These are phyloP conservation scores for Albatrellus sp. DNA, from an alignment of 1,284 basidiomycete species.

Conservation along the genomic window DNA sequence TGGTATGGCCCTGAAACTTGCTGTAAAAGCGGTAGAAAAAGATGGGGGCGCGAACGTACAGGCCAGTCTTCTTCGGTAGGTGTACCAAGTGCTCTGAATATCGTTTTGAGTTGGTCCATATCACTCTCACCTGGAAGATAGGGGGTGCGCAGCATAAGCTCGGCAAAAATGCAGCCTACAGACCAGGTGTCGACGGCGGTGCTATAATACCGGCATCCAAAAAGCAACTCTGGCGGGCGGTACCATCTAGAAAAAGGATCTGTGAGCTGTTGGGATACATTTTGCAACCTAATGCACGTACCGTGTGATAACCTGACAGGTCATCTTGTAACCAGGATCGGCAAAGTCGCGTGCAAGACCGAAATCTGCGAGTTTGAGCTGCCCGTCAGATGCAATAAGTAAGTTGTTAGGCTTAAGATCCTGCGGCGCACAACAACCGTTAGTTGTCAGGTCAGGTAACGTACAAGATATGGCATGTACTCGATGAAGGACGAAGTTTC, in stretches of 20 bases:
- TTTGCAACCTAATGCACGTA: constrained; percentile 20
- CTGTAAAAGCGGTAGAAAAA: neutral
- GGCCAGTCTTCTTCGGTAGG: constrained; percentile 98
- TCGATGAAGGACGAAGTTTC: constrained; percentile 88
- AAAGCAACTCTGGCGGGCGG: constrained; percentile 87
- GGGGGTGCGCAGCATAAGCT: constrained; percentile 89
- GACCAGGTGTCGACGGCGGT: constrained; percentile 91
- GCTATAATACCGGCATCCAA: constrained; percentile 81
- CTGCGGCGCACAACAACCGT: constrained; percentile 26
- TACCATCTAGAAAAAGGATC: constrained; percentile 66
- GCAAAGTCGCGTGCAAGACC: constrained; percentile 94
- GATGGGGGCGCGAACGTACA: constrained; percentile 28
- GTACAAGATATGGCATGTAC: constrained; percentile 27
- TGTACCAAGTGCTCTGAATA: constrained; percentile 88
- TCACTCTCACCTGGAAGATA: constrained; percentile 91
- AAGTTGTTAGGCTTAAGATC: constrained; percentile 99
- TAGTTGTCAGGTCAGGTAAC: neutral
- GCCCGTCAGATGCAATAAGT: constrained; percentile 82
- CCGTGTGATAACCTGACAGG: constrained; percentile 95
- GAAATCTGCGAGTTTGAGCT: constrained; percentile 98
- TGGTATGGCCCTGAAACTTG: constrained; percentile 61
- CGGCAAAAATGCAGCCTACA: constrained; percentile 92
- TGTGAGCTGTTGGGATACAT: too few species aligned
- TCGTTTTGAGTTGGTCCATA: constrained; percentile 92
- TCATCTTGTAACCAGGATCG: constrained; percentile 92